Conservation (phyloP, 768 basidiomycete genomes). For the Boletus vinaceobasis region DNA sequence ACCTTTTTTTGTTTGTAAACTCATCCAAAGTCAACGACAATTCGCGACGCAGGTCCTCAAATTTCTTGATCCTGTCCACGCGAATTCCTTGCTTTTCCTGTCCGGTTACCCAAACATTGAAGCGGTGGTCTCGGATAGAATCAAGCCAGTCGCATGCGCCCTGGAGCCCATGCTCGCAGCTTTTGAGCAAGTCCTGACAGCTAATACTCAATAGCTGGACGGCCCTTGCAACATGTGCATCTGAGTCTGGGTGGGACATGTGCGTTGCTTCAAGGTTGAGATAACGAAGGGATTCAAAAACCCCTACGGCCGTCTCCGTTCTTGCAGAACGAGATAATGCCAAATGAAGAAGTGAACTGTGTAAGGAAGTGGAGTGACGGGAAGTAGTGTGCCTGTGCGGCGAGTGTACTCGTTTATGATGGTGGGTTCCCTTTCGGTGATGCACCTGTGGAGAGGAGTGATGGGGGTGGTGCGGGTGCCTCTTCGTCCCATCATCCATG, state of each 20-base stretch:
- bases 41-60: slow-evolving; percentile 36
- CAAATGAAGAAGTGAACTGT: slow-evolving; percentile 39
- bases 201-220: slow-evolving; percentile 47
- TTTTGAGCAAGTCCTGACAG: slow-evolving; percentile 50
- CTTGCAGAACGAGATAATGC: slow-evolving; percentile 31
- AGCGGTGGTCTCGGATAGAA: slow-evolving; percentile 33
- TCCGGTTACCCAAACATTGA: slow-evolving; percentile 36
- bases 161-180: slow-evolving; percentile 39
- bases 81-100: slow-evolving; percentile 31
- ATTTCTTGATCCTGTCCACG: slow-evolving; percentile 34
- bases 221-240: slow-evolving; percentile 40
- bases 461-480: neutral
- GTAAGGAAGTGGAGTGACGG: slow-evolving; percentile 31
- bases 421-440: slow-evolving; percentile 1
- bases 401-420: slow-evolving; percentile 10
- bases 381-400: slow-evolving; percentile 12
- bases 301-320: slow-evolving; percentile 58
- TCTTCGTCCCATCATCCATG: neutral
- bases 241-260: slow-evolving; percentile 47
- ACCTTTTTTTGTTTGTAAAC: slow-evolving; percentile 56
- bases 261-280: slow-evolving; percentile 60
- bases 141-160: slow-evolving; percentile 51
- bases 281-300: slow-evolving; percentile 71
- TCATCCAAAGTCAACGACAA: slow-evolving; percentile 38
- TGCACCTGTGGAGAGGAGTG: slow-evolving; percentile 1